Percentiles rank a stretch among this genome's conserved stretches.
Evolutionary conservation across 306 rosid genomes (phyloP).

Genomic region (Adenanthera pavonina): DNA sequence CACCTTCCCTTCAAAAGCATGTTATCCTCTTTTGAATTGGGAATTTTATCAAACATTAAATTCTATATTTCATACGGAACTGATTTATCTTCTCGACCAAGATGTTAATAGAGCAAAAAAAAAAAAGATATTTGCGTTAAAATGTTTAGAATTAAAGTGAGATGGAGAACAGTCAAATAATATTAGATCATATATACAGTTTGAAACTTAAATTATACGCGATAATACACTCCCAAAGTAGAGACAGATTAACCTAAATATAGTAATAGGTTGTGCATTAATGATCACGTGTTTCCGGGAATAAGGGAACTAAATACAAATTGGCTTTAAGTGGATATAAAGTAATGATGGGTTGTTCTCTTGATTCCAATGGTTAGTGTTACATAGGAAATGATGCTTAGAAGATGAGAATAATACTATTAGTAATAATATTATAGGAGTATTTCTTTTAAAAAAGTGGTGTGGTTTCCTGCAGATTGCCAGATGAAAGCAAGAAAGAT

Average conservation of each 20-base stretch:
- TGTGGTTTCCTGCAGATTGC: conserved; percentile 35
- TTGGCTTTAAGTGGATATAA: conserved; percentile 31
- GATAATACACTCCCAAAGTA: neutral
- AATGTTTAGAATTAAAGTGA: neutral
- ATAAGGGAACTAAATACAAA: neutral
- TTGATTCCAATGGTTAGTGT: conserved; percentile 55
- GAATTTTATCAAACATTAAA: too few species aligned
- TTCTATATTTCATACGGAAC: too few species aligned
- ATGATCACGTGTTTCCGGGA: conserved; percentile 44
- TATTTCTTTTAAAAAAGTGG: neutral
- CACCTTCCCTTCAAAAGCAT: too few species aligned
- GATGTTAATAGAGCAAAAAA: too few species aligned
- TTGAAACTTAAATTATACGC: neutral
- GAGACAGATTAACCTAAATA: neutral
- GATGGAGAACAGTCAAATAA: neutral
- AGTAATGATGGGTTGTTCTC: conserved; percentile 54
- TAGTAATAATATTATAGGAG: neutral
- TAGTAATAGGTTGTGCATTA: neutral
- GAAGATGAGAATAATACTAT: conserved; percentile 41
- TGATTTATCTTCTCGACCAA: too few species aligned
- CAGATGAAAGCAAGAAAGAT: neutral
- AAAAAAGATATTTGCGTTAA: too few species aligned
- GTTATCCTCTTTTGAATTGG: too few species aligned
- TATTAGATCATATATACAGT: too few species aligned
- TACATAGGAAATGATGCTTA: conserved; percentile 33